A percentile compares a stretch with the other conserved stretches of the same genome.
Evolutionary conservation across 2,329 filamentous ascomycete genomes (phyloP).

Genomic region (Orbilia quercus): DNA sequence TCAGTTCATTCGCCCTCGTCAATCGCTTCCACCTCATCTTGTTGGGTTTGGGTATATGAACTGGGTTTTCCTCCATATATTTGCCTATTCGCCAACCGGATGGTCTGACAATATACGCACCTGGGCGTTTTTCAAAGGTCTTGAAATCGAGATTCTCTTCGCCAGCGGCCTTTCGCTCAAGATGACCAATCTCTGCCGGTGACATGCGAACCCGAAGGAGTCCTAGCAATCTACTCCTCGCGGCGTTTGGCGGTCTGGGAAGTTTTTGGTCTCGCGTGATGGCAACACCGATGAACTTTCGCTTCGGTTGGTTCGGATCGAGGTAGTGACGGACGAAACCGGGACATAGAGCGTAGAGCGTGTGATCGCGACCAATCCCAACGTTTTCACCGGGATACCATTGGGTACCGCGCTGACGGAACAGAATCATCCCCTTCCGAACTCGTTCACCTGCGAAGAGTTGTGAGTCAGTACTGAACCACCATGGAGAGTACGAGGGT

Average conservation of each 20-base stretch:
- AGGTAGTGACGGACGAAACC: constrained; percentile 98
- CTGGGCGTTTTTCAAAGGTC: constrained; percentile 17
- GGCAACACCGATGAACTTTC: constrained; percentile 93
- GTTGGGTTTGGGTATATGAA: constrained; percentile 35
- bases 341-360: constrained; percentile 83
- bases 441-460: constrained; percentile 81
- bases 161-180: constrained; percentile 34
- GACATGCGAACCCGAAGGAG: constrained; percentile 67
- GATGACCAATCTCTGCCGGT: constrained; percentile 29
- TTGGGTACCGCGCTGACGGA: constrained; percentile 91
- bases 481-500: neutral
- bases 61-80: constrained; percentile 50
- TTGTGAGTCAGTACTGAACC: constrained; percentile 8
- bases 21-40: constrained; percentile 52
- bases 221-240: constrained; percentile 78
- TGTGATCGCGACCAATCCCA: constrained; percentile 94
- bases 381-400: constrained; percentile 98
- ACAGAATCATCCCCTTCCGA: constrained; percentile 96
- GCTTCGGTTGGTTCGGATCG: constrained; percentile 85
- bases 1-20: constrained; percentile 31
- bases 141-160: constrained; percentile 37
- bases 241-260: constrained; percentile 78
- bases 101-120: constrained; percentile 40
- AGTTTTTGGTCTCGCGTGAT: constrained; percentile 84
- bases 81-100: constrained; percentile 46